Conservation (phyloP, 768 basidiomycete species). For the Boletus huronensis region DNA sequence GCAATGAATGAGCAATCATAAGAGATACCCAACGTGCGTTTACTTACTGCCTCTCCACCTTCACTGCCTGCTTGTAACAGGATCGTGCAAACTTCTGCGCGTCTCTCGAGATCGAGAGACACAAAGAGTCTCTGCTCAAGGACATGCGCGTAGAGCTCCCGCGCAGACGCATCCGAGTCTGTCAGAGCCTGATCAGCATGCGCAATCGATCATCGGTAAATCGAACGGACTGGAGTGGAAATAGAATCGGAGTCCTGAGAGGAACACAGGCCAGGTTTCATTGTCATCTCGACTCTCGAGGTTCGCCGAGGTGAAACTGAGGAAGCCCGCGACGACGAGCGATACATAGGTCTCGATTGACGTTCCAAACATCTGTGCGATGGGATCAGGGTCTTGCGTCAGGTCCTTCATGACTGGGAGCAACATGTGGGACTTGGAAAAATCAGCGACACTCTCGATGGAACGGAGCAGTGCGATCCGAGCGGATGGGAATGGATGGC, state of each 20-base stretch:
- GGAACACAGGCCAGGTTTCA: slow-evolving; percentile 50
- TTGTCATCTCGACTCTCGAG: slow-evolving; percentile 43
- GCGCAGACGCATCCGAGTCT: slow-evolving; percentile 42
- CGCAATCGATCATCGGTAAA: background rate
- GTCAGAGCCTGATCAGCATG: slow-evolving; percentile 1
- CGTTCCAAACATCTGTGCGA: slow-evolving; percentile 36
- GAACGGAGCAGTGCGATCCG: slow-evolving; percentile 53
- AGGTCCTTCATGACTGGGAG: slow-evolving; percentile 52
- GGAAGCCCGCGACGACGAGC: slow-evolving; percentile 47
- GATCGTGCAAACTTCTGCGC: slow-evolving; percentile 50
- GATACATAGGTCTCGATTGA: slow-evolving; percentile 34
- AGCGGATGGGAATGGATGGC: slow-evolving; percentile 45
- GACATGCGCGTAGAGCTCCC: slow-evolving; percentile 39
- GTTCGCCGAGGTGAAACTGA: slow-evolving; percentile 40
- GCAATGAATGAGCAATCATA: background rate
- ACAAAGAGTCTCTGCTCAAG: slow-evolving; percentile 57
- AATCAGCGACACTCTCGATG: slow-evolving; percentile 40
- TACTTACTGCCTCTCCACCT: slow-evolving; percentile 47
- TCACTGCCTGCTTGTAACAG: slow-evolving; percentile 53
- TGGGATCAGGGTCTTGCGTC: slow-evolving; percentile 20
- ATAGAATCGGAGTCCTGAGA: slow-evolving; percentile 40
- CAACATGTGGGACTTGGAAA: slow-evolving; percentile 49
- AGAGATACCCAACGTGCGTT: background rate
- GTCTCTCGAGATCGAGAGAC: slow-evolving; percentile 48
- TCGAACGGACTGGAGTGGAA: slow-evolving; percentile 45